These are phyloP conservation scores for Quercus suber DNA, from an alignment of 306 rosid species.

Conservation along the genomic window DNA sequence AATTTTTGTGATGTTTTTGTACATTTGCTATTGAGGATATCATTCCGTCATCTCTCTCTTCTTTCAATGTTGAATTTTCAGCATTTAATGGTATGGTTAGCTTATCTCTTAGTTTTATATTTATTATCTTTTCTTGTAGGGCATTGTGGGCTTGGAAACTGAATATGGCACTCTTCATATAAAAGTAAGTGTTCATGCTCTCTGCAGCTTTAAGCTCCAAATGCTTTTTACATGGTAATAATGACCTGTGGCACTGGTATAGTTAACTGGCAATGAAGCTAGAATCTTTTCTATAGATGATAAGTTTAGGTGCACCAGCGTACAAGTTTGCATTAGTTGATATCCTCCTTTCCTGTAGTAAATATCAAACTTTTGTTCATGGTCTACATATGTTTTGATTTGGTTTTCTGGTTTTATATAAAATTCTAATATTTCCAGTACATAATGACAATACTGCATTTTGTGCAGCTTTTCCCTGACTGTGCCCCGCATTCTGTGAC, in stretches of 20 bases:
- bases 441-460: constrained; percentile 9
- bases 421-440: constrained; percentile 1
- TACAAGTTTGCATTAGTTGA: neutral
- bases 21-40: neutral
- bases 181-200: constrained; percentile 52
- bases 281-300: too few species aligned
- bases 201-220: constrained; percentile 3
- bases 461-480: constrained; percentile 86
- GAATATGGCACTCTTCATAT: constrained; percentile 72
- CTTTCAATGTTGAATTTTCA: constrained; percentile 1
- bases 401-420: neutral
- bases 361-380: neutral
- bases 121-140: constrained; percentile 40
- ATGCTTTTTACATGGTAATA: constrained; percentile 18
- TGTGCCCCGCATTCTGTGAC: constrained; percentile 86
- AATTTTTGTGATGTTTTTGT: neutral
- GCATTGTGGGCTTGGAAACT: constrained; percentile 76
- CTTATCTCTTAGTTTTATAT: constrained; percentile 8
- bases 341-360: neutral
- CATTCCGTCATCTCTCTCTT: neutral
- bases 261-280: constrained; percentile 2
- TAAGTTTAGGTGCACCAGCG: too few species aligned
- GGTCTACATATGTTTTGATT: neutral
- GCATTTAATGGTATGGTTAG: constrained; percentile 7
- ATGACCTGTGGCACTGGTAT: neutral